Base-by-base conservation (phyloP, 306 rosid genomes). In the Herpetospermum pedunculosum region DNA sequence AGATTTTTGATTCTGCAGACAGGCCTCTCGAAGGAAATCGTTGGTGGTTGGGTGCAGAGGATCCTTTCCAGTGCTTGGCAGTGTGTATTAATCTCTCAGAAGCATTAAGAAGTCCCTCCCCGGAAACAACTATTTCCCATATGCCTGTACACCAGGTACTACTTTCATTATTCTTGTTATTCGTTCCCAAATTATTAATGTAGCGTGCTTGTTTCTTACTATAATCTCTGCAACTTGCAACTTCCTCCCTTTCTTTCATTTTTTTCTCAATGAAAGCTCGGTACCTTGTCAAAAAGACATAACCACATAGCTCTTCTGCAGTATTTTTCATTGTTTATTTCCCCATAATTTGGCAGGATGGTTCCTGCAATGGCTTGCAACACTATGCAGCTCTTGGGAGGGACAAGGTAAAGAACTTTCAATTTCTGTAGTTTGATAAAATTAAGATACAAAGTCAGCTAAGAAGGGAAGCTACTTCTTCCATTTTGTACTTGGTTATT, bases 331-430 rank as follows among this genome's bases (percentile, higher is more conserved):
- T 75, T 14, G 16, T 41, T 59, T 16, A 44, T 78, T 70, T 78
- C 37, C 75, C 74, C 64, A 28, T 75, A 44, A 34, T 52, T 74
- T 80, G 72, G 85, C 79, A 94, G 99, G 99, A 94, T 89, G 99
- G 99, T 83, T 94, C 99, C 5, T 94, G 99, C 84, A 94, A 94
- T 88, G 99, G 99, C 80, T 85, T 94, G 84, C 99, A 94, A 78
- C 99, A 94, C 77, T 94, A 94, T 82, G 99, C 99, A 55, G 97
- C 99, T 44, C 95, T 94, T 65, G 99, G 99, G 43, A 91, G 99
- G 88, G 99, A 94, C 88, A 89, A 83, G 97, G 99, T 94, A 89
- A 55, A 44, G 26, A 64, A 44, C 63, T 75, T 62, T 65, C 74
- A 43, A 77, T 68, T 68, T 75, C 44, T 60, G 25, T 26, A 40